Base-by-base conservation (phyloP, 2,329 filamentous ascomycete genomes). In the Tolypocladium amazonense region DNA sequence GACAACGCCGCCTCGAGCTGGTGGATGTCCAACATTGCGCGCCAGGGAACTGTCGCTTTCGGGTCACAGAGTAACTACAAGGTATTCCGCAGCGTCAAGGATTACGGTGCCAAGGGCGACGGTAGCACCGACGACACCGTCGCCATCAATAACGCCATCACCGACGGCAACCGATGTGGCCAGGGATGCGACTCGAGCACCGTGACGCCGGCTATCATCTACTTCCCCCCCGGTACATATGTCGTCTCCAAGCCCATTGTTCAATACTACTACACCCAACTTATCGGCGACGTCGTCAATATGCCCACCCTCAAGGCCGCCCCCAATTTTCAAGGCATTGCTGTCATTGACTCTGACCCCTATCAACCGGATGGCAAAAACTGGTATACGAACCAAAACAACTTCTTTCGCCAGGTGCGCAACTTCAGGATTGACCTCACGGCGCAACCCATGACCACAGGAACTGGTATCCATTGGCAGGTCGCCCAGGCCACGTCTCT, bases 191-290 rank as follows among this genome's bases (percentile, higher is more conserved):
- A 94, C 71, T 96, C 91, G 1, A 85, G 83, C 38, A 97, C 93
- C 3, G 83, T 83, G n/a, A 85, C 86, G 1, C 93, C 93, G 0
- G 93, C 90, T 33, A 77, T 97, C 18, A 85, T 97, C 58, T 97
- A 96, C 79, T 96, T 97, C 78, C 92, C 92, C 45, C 80, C 90
- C 14, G 92, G 93, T 65, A 95, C 86, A 60, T 97, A 97, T 70
- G 69, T 89, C 23, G 87, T 97, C 66, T 90, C 86, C 70, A 82
- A 79, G 68, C 90, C 93, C 27, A 84, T 97, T 65, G 76, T 92
- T 57, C 88, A 92, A 72, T 88, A 88, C 74, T 97, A 97, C 80
- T 96, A 96, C 78, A 96, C 92, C 12, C 92, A 97, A 72, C 84
- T 97, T 62, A 80, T 97, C 41, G 93, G 93, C 60, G 92, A 97